phyloP scores from a whole-genome alignment of 441 rosid genomes.

The Croton laevigatus region DNA sequence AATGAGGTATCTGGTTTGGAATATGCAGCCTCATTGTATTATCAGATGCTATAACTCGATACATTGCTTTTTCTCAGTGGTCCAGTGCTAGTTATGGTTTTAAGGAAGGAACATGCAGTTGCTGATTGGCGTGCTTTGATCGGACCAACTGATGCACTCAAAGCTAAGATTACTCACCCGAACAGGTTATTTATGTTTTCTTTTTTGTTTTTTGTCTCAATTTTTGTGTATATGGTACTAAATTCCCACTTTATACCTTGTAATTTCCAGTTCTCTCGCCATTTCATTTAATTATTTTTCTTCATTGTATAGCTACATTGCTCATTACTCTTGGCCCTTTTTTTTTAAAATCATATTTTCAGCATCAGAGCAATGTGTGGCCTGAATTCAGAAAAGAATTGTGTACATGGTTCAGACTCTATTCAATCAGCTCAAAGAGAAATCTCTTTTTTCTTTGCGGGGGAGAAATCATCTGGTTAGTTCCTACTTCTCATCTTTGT shows the following conservation, averaged over 20 bases:
- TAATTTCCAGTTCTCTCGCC: neutral
- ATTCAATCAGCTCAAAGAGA: conserved; percentile 67
- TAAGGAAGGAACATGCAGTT: conserved; percentile 77
- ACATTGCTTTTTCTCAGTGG: conserved; percentile 41
- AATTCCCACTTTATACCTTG: neutral
- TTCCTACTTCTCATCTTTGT: neutral
- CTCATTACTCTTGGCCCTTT: conserved; percentile 17
- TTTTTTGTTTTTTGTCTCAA: neutral
- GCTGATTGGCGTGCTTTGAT: conserved; percentile 73
- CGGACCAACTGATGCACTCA: conserved; percentile 72
- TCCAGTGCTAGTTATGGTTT: conserved; percentile 70
- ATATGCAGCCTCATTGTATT: neutral
- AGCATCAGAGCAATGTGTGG: conserved; percentile 87
- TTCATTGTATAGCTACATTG: neutral
- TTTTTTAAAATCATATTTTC: conserved; percentile 9
- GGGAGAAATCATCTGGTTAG: conserved; percentile 43
- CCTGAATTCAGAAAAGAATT: conserved; percentile 56
- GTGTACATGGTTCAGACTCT: conserved; percentile 88
- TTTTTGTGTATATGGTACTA: neutral
- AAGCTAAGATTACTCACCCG: conserved; percentile 74
- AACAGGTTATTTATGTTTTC: conserved; percentile 43
- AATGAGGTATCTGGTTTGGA: neutral
- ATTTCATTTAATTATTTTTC: neutral
- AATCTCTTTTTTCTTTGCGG: conserved; percentile 66
- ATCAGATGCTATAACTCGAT: conserved; percentile 6